A percentile compares a stretch with the other conserved stretches of the same genome.
phyloP scores from a whole-genome alignment of 163 green algal species.

The Prototheca cutis region DNA sequence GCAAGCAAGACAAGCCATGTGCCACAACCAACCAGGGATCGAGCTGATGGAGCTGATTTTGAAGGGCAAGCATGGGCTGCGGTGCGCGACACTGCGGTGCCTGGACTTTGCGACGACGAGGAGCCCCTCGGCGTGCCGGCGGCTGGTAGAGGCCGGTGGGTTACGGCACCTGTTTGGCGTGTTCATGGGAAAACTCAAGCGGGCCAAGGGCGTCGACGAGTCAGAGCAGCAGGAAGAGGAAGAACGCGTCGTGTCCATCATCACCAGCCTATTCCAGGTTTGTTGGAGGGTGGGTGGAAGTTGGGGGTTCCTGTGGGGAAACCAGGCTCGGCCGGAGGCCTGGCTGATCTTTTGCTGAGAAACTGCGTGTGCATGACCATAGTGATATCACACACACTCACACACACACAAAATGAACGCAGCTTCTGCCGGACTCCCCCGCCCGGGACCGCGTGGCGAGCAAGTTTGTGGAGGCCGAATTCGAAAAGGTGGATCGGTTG shows the following conservation, averaged over 20 bases:
- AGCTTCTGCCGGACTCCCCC: conserved; percentile 15
- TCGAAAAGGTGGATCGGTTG: conserved; percentile 90
- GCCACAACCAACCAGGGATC: too few relatives aligned
- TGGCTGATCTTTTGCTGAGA: too few relatives aligned
- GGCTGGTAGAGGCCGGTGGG: conserved; percentile 57
- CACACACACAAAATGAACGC: too few relatives aligned
- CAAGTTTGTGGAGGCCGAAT: conserved; percentile 96
- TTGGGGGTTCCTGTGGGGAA: too few relatives aligned
- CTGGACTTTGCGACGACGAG: conserved; percentile 74
- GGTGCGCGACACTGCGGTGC: conserved; percentile 52
- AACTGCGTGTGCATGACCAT: too few relatives aligned
- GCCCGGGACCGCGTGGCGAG: conserved; percentile 52
- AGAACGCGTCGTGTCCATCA: conserved; percentile 55
- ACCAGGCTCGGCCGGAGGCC: too few relatives aligned
- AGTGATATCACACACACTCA: too few relatives aligned
- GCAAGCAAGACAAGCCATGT: too few relatives aligned
- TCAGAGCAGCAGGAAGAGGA: conserved; percentile 61
- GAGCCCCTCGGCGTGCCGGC: conserved; percentile 50
- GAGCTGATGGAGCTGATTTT: conserved; percentile 94
- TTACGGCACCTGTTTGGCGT: conserved; percentile 70
- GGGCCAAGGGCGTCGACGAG: conserved; percentile 30
- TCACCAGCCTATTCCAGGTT: conserved; percentile 45
- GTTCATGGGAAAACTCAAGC: conserved; percentile 87
- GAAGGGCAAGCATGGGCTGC: conserved; percentile 44
- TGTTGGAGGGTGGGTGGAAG: neutral